A percentile compares a stretch with the other conserved stretches of the same genome.
These are phyloP conservation scores for Vitis hybrid DNA, from an alignment of 177 flowering plant species.

Conservation along the genomic window DNA sequence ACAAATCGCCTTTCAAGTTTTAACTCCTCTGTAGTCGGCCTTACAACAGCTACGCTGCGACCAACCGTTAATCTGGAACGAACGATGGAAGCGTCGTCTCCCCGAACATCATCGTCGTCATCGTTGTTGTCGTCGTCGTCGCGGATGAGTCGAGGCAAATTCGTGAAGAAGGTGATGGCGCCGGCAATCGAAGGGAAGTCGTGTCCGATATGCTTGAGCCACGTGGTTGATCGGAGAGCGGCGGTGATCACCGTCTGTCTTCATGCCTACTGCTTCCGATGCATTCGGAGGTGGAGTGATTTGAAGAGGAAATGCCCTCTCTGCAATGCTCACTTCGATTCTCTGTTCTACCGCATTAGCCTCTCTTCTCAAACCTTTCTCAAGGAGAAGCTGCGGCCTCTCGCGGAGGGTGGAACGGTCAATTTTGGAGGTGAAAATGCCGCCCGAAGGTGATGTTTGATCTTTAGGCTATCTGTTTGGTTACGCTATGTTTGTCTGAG, in stretches of 20 bases:
- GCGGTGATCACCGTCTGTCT: slow-evolving; percentile 51
- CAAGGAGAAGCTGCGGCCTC: slow-evolving; percentile 26
- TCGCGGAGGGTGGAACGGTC: slow-evolving; percentile 1
- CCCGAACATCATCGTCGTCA: not conserved
- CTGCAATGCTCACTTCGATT: slow-evolving; percentile 54
- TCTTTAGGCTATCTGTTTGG: no score
- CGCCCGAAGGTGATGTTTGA: not conserved
- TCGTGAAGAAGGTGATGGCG: slow-evolving; percentile 14
- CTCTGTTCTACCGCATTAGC: slow-evolving; percentile 43
- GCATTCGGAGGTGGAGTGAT: slow-evolving; percentile 69
- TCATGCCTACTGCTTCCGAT: slow-evolving; percentile 60
- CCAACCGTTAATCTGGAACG: no score
- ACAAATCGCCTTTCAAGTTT: no score
- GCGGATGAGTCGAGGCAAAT: slow-evolving; percentile 8
- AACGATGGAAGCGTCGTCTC: slow-evolving; percentile 12
- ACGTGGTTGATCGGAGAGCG: slow-evolving; percentile 26
- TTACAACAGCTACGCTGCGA: no score
- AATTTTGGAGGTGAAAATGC: not conserved
- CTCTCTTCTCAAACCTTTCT: slow-evolving; percentile 29
- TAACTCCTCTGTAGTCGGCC: no score
- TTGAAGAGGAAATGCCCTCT: slow-evolving; percentile 68
- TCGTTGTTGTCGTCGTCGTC: not conserved
- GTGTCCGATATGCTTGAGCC: slow-evolving; percentile 62
- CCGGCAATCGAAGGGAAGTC: slow-evolving; percentile 36
- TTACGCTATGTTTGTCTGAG: no score